These are phyloP conservation scores for Eremomyces bilateralis DNA, from an alignment of 495 filamentous ascomycete species.

Conservation along the genomic window DNA sequence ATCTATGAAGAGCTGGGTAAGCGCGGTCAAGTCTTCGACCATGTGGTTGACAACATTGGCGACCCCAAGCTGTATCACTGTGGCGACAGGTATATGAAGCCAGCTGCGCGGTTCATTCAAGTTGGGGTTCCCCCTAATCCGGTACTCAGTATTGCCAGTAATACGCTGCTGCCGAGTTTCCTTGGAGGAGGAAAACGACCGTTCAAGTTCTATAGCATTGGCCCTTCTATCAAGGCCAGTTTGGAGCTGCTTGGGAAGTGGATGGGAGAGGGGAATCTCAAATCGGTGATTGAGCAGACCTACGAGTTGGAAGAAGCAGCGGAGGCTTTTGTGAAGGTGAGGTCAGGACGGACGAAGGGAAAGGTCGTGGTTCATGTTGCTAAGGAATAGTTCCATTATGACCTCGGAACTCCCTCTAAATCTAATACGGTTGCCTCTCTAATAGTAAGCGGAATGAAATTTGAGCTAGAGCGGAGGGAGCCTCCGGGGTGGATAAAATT, in stretches of 20 bases:
- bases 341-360: constrained; percentile 36
- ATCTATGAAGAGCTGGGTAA: constrained; percentile 26
- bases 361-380: constrained; percentile 47
- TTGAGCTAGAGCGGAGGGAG: no score
- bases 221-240: no score
- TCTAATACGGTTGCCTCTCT: no score
- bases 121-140: constrained; percentile 14
- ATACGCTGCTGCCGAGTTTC: constrained; percentile 27
- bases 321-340: constrained; percentile 42
- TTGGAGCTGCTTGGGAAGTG: no score
- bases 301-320: constrained; percentile 39
- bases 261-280: constrained; percentile 38
- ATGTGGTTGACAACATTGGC: constrained; percentile 41
- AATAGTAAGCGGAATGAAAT: no score
- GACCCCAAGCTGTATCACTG: constrained; percentile 30
- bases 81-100: constrained; percentile 32
- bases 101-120: constrained; percentile 32
- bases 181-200: constrained; percentile 43
- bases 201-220: constrained; percentile 26
- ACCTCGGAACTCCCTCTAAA: no score
- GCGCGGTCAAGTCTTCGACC: constrained; percentile 29
- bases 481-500: no score
- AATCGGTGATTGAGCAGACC: constrained; percentile 35
- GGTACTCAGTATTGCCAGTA: constrained; percentile 11
- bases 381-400: no score